phyloP scores from a whole-genome alignment of 495 filamentous ascomycete genomes.

The Annulohypoxylon bovei region DNA sequence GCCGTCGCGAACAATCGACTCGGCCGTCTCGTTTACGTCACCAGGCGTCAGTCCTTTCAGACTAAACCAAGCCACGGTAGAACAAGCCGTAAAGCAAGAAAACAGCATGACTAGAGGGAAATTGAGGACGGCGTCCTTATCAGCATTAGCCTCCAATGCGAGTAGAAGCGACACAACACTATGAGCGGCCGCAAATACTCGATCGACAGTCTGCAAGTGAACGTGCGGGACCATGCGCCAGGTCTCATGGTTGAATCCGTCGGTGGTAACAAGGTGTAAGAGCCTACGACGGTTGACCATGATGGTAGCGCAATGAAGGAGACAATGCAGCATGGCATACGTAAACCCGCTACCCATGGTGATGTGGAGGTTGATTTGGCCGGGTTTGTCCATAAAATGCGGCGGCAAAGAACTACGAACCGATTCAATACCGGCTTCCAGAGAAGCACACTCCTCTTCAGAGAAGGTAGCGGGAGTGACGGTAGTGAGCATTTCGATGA shows the following conservation, averaged over 20 bases:
- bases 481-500: conserved; percentile 62
- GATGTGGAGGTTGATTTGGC: conserved; percentile 62
- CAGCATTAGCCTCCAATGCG: conserved; percentile 56
- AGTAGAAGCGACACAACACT: conserved; percentile 58
- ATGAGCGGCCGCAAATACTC: conserved; percentile 61
- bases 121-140: conserved; percentile 60
- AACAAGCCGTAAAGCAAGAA: conserved; percentile 61
- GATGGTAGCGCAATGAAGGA: conserved; percentile 61
- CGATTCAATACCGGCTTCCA: conserved; percentile 57
- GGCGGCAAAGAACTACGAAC: conserved; percentile 56
- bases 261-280: conserved; percentile 57
- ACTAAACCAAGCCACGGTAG: conserved; percentile 60
- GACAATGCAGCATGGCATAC: conserved; percentile 62
- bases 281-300: conserved; percentile 63
- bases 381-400: conserved; percentile 61
- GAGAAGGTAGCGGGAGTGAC: conserved; percentile 56
- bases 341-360: conserved; percentile 64
- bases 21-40: conserved; percentile 58
- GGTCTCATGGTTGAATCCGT: conserved; percentile 56
- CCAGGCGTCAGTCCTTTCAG: conserved; percentile 59
- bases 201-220: conserved; percentile 54
- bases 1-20: conserved; percentile 58
- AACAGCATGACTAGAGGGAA: conserved; percentile 65
- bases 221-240: conserved; percentile 54
- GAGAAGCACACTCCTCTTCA: conserved; percentile 53